phyloP scores from a whole-genome alignment of 148 eudicot genomes.

The Pouteria glomerata region DNA sequence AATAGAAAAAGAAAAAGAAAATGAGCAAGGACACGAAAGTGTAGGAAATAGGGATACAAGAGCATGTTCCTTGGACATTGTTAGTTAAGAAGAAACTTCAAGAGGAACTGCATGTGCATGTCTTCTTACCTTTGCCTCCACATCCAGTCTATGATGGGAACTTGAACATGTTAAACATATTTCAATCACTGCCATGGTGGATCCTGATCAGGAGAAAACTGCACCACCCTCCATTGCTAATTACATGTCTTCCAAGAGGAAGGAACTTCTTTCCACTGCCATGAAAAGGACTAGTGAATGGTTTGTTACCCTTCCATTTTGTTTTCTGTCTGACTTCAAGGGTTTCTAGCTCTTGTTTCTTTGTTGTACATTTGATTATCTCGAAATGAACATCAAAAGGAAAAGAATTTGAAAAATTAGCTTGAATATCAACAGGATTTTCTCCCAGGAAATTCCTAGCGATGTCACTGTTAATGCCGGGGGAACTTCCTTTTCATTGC shows the following conservation, averaged over 20 bases:
- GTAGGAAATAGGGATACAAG: background rate
- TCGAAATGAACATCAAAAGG: background rate
- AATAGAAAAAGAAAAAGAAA: background rate
- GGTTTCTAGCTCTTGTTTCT: background rate
- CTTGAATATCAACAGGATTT: constrained; percentile 53
- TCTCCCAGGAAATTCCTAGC: constrained; percentile 84
- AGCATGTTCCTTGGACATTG: background rate
- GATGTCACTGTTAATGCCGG: constrained; percentile 69
- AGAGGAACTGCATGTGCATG: constrained; percentile 5
- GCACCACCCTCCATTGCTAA: constrained; percentile 16
- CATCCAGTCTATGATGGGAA: background rate
- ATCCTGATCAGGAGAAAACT: constrained; percentile 34
- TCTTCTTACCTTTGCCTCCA: constrained; percentile 11
- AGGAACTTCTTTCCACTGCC: constrained; percentile 63
- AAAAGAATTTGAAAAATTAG: background rate
- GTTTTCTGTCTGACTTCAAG: background rate
- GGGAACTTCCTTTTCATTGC: constrained; percentile 78
- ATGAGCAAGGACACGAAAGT: background rate
- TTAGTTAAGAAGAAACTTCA: constrained; percentile 2
- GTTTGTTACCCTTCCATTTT: constrained; percentile 38
- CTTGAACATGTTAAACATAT: constrained; percentile 9
- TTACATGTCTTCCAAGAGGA: constrained; percentile 52
- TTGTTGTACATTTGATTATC: background rate
- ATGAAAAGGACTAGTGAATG: constrained; percentile 90
- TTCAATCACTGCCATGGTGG: constrained; percentile 39